Evolutionary conservation across 371 early-diverging fungal species (phyloP), one percentile per base, ranked within the genome.

Genomic region (Nematocida sp.): DNA sequence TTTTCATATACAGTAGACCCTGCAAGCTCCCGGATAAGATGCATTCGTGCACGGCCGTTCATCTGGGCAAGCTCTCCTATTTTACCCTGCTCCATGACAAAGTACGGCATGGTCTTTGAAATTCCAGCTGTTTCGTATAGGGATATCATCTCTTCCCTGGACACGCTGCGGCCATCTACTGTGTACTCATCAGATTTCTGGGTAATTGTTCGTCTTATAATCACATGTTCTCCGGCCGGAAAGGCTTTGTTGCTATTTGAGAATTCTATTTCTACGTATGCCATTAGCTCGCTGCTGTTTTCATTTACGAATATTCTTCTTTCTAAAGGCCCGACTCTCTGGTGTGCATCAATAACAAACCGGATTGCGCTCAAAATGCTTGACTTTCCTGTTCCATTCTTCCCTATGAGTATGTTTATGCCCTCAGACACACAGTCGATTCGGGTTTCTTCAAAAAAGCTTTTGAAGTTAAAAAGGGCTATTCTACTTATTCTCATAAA

Each of bases 361-460:
- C 94, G 91, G 75, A 96, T 93, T 3, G 99, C 98, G 91, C 76
- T 91, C 85, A 99, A 95, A 86, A 99, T 95, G 88, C 96, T 99
- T 86, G 94, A 93, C 88, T 99, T 99, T 33, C 98, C 99, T 6
- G 95, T 92, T 52, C 99, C 99, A 87, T 98, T 98, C 82, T 95
- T 90, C 47, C 98, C 98, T n/a, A 86, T 52, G 25, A 88, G 70
- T 5, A 88, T 73, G 66, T 86, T 87, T 42, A 18, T 50, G 6
- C 66, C 39, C 20, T 60, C 40, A n/a, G 76, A 71, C 3, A 88
- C 27, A 11, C 47, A n/a, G 15, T 39, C 58, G 3, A 87, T 46
- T 20, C 39, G 4, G 27, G 69, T 57, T 45, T 69, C 47, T 15
- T 62, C 69, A 40, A 72, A 71, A 56, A 87, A 87, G 66, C 83